phyloP scores from a whole-genome alignment of 2,329 filamentous ascomycete genomes.

The Akanthomyces uredinophilus region DNA sequence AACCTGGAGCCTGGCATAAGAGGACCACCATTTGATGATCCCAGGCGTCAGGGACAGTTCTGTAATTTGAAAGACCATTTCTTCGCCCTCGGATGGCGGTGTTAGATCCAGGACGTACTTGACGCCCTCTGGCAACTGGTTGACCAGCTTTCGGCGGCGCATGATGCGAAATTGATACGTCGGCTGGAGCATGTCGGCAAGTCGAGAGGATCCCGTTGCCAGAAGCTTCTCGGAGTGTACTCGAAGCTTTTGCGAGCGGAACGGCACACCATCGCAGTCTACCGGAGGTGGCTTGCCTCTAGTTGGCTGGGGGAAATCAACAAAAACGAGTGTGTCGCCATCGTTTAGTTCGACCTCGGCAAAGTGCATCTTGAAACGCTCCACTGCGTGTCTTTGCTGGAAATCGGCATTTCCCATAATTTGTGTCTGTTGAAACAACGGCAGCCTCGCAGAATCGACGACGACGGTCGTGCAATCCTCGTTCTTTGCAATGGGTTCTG shows the following conservation, averaged over 20 bases:
- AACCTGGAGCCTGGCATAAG: conserved; percentile 29
- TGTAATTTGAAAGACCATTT: conserved; percentile 53
- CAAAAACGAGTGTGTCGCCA: conserved; percentile 42
- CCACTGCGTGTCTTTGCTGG: neutral
- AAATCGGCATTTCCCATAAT: neutral
- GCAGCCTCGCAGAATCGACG: neutral
- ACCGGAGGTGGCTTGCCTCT: conserved; percentile 16
- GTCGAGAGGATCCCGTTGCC: conserved; percentile 41
- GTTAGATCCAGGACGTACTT: conserved; percentile 60
- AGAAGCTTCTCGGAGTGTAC: conserved; percentile 44
- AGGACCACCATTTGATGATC: conserved; percentile 50
- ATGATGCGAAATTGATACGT: conserved; percentile 35
- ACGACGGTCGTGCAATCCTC: neutral
- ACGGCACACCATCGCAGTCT: conserved; percentile 32
- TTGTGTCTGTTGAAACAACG: neutral
- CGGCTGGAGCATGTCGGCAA: conserved; percentile 40
- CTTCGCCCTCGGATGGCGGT: conserved; percentile 56
- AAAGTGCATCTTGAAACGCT: conserved; percentile 18
- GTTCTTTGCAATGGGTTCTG: conserved; percentile 1
- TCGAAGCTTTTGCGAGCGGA: conserved; percentile 33
- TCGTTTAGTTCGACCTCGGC: conserved; percentile 17
- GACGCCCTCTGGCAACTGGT: conserved; percentile 37
- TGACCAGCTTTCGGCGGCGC: conserved; percentile 32
- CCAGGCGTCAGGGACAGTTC: conserved; percentile 53
- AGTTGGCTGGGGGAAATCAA: conserved; percentile 32